Percentiles rank a stretch among this genome's conserved stretches.
These are phyloP conservation scores for Alternaria ethzedia DNA, from an alignment of 2,329 filamentous ascomycete species.

Conservation along the genomic window DNA sequence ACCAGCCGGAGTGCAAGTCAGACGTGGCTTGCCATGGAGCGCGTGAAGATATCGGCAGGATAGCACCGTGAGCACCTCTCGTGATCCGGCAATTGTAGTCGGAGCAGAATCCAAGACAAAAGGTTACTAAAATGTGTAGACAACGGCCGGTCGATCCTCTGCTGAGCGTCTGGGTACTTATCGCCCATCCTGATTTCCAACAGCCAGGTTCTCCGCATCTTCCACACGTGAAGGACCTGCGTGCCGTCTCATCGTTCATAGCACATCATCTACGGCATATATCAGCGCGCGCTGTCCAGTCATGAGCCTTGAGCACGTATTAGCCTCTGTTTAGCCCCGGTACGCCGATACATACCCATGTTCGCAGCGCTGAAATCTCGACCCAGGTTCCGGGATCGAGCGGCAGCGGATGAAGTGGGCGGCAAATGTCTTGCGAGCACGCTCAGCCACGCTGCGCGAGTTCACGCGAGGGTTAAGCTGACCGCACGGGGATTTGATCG, in stretches of 20 bases:
- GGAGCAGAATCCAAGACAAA: not conserved
- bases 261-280: not conserved
- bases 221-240: not conserved
- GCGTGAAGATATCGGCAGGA: not conserved
- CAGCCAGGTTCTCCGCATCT: not conserved
- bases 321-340: not conserved
- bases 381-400: not conserved
- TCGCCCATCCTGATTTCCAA: not conserved
- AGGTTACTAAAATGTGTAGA: not conserved
- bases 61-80: not conserved
- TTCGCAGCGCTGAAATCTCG: not conserved
- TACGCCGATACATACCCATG: not conserved
- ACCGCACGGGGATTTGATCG: not conserved
- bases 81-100: not conserved
- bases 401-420: not conserved
- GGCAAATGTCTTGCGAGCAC: conserved; percentile 1
- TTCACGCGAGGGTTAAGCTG: not conserved
- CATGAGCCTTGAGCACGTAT: not conserved
- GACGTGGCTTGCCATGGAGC: not conserved
- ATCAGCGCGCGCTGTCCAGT: not conserved
- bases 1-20: not conserved
- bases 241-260: not conserved
- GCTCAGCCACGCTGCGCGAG: not conserved
- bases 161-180: not conserved
- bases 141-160: not conserved